These are phyloP conservation scores for Grosmannia clavigera DNA, from an alignment of 2,329 filamentous ascomycete genomes.

Conservation along the genomic window DNA sequence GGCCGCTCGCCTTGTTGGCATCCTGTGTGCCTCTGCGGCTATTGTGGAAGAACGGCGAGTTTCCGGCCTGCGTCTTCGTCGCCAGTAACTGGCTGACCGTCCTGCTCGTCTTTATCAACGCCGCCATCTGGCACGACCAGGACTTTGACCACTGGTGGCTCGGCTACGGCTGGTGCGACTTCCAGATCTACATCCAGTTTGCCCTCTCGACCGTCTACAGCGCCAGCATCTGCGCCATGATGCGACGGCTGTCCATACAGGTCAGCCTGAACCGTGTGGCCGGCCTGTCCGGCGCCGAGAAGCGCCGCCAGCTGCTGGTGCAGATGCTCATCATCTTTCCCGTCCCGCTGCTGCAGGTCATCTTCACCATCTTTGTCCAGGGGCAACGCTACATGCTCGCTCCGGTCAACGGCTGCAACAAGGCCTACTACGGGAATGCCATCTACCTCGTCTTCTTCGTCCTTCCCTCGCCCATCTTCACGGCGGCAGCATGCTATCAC, in stretches of 20 bases:
- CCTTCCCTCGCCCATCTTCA: slow-evolving; percentile 30
- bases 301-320: slow-evolving; percentile 26
- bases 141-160: slow-evolving; percentile 37
- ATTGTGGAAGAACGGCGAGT: slow-evolving; percentile 39
- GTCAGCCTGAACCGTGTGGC: slow-evolving; percentile 31
- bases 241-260: slow-evolving; percentile 39
- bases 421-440: slow-evolving; percentile 31
- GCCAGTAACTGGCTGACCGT: slow-evolving; percentile 32
- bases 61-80: slow-evolving; percentile 39
- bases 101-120: slow-evolving; percentile 34
- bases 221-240: slow-evolving; percentile 40
- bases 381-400: slow-evolving; percentile 35
- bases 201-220: slow-evolving; percentile 31
- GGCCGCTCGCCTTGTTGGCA: slow-evolving; percentile 29
- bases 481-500: slow-evolving; percentile 30
- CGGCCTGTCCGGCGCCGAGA: slow-evolving; percentile 28
- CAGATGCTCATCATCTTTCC: slow-evolving; percentile 45
- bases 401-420: slow-evolving; percentile 37
- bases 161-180: slow-evolving; percentile 41
- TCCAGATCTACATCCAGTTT: slow-evolving; percentile 27
- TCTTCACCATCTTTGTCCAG: slow-evolving; percentile 34
- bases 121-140: slow-evolving; percentile 41
- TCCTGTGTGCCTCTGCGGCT: slow-evolving; percentile 39
- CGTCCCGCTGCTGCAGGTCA: slow-evolving; percentile 35
- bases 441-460: slow-evolving; percentile 36